Conservation (phyloP, 2,329 filamentous ascomycete genomes). For the Cladosporium sp. region DNA sequence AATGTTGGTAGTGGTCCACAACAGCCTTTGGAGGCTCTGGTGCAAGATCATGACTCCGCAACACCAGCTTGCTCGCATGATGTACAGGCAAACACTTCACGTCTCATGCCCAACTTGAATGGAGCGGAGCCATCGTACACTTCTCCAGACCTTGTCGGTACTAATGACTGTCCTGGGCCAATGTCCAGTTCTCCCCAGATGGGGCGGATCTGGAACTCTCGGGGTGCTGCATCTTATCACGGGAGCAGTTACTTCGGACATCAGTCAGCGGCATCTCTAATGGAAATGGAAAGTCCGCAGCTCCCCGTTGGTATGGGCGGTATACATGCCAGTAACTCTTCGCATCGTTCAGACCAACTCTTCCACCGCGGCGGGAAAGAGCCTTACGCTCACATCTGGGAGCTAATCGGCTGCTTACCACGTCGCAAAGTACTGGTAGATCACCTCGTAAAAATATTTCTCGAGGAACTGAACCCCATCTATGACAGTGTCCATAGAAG, state of each 20-base stretch:
- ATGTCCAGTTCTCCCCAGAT: background rate
- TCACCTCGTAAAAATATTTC: background rate
- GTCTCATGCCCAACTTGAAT: background rate
- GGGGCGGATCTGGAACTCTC: slow-evolving; percentile 1
- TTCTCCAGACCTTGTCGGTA: background rate
- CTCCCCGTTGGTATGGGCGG: background rate
- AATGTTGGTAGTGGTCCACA: background rate
- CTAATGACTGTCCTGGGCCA: background rate
- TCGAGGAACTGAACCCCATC: background rate
- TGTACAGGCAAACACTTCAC: background rate
- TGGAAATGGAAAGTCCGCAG: background rate
- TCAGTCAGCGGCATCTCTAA: slow-evolving; percentile 1
- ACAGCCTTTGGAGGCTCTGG: background rate
- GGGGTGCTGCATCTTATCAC: slow-evolving; percentile 1
- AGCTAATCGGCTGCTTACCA: background rate
- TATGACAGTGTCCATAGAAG: background rate
- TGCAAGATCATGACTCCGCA: background rate
- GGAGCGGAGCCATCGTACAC: background rate
- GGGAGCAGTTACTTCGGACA: slow-evolving; percentile 1
- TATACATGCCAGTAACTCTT: slow-evolving; percentile 2
- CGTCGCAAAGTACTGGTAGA: background rate
- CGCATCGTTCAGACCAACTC: background rate
- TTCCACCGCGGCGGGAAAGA: background rate
- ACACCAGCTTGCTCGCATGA: background rate
- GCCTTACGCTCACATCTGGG: slow-evolving; percentile 4